Percentiles rank a stretch among this genome's conserved stretches.
These are phyloP conservation scores for Exophiala sideris DNA, from an alignment of 2,329 filamentous ascomycete species.

Conservation along the genomic window DNA sequence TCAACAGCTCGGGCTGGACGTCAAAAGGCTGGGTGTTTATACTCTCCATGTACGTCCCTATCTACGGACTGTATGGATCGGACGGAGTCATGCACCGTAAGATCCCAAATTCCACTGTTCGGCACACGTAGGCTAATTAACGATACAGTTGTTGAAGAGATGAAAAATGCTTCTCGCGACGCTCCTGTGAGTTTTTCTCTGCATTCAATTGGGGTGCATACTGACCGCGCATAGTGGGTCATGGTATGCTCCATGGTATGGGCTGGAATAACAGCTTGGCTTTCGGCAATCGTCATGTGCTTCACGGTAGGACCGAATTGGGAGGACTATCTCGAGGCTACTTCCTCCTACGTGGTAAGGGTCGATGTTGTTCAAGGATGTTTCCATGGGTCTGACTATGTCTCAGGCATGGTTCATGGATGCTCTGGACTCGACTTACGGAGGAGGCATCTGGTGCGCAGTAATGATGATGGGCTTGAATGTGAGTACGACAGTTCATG, in stretches of 20 bases:
- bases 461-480: constrained; percentile 27
- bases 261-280: constrained; percentile 22
- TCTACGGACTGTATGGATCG: constrained; percentile 61
- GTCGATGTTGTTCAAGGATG: neutral
- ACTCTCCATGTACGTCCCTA: constrained; percentile 62
- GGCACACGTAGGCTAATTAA: neutral
- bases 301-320: constrained; percentile 22
- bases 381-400: constrained; percentile 33
- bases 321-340: constrained; percentile 22
- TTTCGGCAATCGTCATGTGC: constrained; percentile 25
- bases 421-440: constrained; percentile 38
- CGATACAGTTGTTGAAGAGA: constrained; percentile 20
- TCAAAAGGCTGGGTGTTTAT: constrained; percentile 60
- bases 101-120: neutral
- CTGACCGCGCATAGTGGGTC: constrained; percentile 28
- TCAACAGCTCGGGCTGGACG: constrained; percentile 43
- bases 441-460: constrained; percentile 26
- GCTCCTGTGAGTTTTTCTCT: constrained; percentile 16
- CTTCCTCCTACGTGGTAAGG: constrained; percentile 22
- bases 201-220: constrained; percentile 43
- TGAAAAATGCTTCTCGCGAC: constrained; percentile 54
- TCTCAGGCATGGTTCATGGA: constrained; percentile 32
- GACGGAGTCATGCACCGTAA: constrained; percentile 63
- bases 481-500: constrained; percentile 1
- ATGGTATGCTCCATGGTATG: constrained; percentile 25